Evolutionary conservation across 2,329 filamentous ascomycete genomes (phyloP).

Genomic region (Alternaria sp.): DNA sequence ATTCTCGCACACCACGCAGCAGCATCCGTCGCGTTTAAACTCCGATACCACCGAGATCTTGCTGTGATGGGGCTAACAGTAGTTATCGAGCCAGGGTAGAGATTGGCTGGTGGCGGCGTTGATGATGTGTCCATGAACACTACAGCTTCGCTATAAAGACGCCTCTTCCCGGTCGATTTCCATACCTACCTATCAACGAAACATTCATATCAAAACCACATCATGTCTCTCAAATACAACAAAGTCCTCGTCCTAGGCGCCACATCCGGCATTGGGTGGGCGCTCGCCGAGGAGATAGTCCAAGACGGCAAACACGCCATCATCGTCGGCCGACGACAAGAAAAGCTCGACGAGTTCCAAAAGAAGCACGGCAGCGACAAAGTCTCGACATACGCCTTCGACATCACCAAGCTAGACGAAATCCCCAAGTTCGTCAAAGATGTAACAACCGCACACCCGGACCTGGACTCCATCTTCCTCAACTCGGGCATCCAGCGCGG

Average conservation of each 20-base stretch:
- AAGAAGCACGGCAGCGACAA: constrained; percentile 55
- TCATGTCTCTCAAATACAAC: constrained; percentile 57
- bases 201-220: constrained; percentile 8
- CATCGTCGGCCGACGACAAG: constrained; percentile 58
- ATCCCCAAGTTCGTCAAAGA: constrained; percentile 55
- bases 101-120: background rate
- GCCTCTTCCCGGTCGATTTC: background rate
- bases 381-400: constrained; percentile 55
- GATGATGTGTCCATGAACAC: constrained; percentile 6
- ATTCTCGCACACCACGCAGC: background rate
- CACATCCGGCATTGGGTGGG: constrained; percentile 59
- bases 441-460: constrained; percentile 54
- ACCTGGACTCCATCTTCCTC: constrained; percentile 60
- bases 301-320: constrained; percentile 57
- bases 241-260: constrained; percentile 63
- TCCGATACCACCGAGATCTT: background rate
- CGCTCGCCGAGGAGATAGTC: constrained; percentile 58
- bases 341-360: constrained; percentile 59
- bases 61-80: background rate
- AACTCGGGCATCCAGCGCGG: constrained; percentile 62
- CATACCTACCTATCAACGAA: background rate
- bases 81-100: background rate
- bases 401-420: constrained; percentile 58
- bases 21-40: background rate
- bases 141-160: constrained; percentile 1